Evolutionary conservation across 2,329 filamentous ascomycete genomes (phyloP), one percentile per base, ranked within the genome.

Genomic region (Fusarium proliferatum): DNA sequence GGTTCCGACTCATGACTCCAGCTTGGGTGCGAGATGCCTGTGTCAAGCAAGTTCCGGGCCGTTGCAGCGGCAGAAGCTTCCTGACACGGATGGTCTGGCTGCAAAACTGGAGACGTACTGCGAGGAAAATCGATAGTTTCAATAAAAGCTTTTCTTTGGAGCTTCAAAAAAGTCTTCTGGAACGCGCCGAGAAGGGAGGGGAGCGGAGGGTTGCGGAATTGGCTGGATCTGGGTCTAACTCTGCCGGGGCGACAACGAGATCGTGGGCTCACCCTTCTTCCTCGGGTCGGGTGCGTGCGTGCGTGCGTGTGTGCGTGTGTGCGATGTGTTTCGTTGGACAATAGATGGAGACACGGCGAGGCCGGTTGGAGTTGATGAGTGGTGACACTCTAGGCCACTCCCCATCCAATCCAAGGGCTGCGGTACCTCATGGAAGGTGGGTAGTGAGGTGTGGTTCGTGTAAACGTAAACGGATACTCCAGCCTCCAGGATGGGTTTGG

Each of bases 291-390:
- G 21, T n/a, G 41, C 41, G 41, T 43, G 41, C 41, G 41, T 26
- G 41, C 41, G 41, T 43, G 41, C 41, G 41, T 26, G 26, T 26
- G 26, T 26, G 26, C 26, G 41, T 43, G 41, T n/a, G 41, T 43
- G 21, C 46, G 15, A 49, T 23, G 28, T 33, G 46, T 36, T 38
- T 46, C 60, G 57, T 69, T 61, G 26, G 45, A 21, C 45, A 76
- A 77, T 62, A 74, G 74, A 78, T 78, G 73, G 75, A 74, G 76
- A 76, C 74, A 73, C 76, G 76, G 76, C 74, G 76, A 78, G 64
- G 75, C 76, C 76, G 76, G 73, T 72, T 75, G 73, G 69, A 60
- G 56, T 69, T 65, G 51, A 38, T 38, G 60, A 67, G 68, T 75
- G 64, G 75, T 75, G 71, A 74, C 60, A 76, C 59, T 34, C 67